Conservation (phyloP, 2,329 filamentous ascomycete species). For the Dactylellina leptospora region DNA sequence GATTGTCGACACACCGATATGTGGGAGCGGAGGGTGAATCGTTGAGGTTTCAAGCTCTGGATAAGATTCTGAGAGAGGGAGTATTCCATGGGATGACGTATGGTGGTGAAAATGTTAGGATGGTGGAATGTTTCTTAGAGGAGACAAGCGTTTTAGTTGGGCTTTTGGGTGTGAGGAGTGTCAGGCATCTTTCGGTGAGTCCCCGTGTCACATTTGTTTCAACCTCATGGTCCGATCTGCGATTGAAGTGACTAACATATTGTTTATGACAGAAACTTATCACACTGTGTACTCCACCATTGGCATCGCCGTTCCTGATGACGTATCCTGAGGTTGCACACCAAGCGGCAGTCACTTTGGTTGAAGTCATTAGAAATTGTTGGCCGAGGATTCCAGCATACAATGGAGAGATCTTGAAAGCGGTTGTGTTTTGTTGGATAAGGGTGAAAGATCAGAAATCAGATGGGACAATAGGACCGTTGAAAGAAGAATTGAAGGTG, state of each 20-base stretch:
- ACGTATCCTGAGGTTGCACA: slow-evolving; percentile 39
- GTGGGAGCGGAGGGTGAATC: slow-evolving; percentile 12
- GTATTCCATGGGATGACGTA: slow-evolving; percentile 55
- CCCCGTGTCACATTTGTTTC: too few relatives aligned
- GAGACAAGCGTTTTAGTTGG: slow-evolving; percentile 16
- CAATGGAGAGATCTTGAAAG: slow-evolving; percentile 54
- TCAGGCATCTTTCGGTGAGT: slow-evolving; percentile 53
- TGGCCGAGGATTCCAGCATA: slow-evolving; percentile 54
- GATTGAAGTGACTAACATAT: background rate
- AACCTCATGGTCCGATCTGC: background rate
- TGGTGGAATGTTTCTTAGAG: slow-evolving; percentile 51
- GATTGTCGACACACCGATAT: slow-evolving; percentile 30
- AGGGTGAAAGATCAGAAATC: slow-evolving; percentile 39
- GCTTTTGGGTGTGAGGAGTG: slow-evolving; percentile 52
- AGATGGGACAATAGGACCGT: slow-evolving; percentile 7
- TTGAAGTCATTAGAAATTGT: slow-evolving; percentile 45
- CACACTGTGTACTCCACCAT: slow-evolving; percentile 48
- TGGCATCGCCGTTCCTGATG: slow-evolving; percentile 54
- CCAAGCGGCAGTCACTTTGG: slow-evolving; percentile 33
- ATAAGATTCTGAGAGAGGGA: slow-evolving; percentile 53
- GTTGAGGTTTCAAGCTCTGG: slow-evolving; percentile 49
- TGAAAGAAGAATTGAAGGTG: slow-evolving; percentile 29
- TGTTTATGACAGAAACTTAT: slow-evolving; percentile 43
- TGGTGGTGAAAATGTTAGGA: slow-evolving; percentile 53
- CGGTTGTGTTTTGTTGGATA: slow-evolving; percentile 54